Percentiles rank a stretch among this genome's conserved stretches.
Conservation (phyloP, 2,329 filamentous ascomycete species). For the Cercospora nicotianae region DNA sequence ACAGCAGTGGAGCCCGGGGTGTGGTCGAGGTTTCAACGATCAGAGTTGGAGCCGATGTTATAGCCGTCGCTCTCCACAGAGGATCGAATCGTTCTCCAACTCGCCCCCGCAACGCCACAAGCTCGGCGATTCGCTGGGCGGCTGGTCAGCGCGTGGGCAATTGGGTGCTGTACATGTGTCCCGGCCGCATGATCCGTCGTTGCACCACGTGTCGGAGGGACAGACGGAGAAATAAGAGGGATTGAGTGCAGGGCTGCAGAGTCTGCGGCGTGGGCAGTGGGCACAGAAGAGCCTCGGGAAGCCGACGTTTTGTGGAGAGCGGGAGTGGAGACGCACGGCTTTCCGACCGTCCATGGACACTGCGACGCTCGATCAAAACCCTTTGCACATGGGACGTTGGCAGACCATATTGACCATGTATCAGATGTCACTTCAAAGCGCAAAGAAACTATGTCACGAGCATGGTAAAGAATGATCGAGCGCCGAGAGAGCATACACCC, state of each 20-base stretch:
- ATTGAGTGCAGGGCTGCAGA: background rate
- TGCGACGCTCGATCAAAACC: background rate
- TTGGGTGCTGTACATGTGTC: background rate
- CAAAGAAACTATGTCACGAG: background rate
- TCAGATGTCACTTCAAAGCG: background rate
- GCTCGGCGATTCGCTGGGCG: slow-evolving; percentile 1
- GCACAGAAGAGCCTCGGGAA: background rate
- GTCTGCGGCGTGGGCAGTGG: background rate
- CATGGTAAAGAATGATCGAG: background rate
- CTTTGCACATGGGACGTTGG: background rate
- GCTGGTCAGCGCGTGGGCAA: background rate
- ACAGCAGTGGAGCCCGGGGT: slow-evolving; percentile 17
- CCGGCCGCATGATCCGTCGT: background rate
- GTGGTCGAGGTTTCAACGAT: slow-evolving; percentile 13
- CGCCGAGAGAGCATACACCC: background rate
- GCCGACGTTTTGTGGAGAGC: background rate
- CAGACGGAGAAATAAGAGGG: background rate
- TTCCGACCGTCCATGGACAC: background rate
- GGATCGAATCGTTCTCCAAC: slow-evolving; percentile 1
- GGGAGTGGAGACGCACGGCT: background rate
- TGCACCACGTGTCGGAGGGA: background rate
- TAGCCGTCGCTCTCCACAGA: slow-evolving; percentile 9
- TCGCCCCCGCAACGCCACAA: slow-evolving; percentile 8
- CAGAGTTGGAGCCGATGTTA: slow-evolving; percentile 17
- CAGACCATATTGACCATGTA: background rate